phyloP scores from a whole-genome alignment of 2,329 filamentous ascomycete species.

The Pseudomassariella vexata region DNA sequence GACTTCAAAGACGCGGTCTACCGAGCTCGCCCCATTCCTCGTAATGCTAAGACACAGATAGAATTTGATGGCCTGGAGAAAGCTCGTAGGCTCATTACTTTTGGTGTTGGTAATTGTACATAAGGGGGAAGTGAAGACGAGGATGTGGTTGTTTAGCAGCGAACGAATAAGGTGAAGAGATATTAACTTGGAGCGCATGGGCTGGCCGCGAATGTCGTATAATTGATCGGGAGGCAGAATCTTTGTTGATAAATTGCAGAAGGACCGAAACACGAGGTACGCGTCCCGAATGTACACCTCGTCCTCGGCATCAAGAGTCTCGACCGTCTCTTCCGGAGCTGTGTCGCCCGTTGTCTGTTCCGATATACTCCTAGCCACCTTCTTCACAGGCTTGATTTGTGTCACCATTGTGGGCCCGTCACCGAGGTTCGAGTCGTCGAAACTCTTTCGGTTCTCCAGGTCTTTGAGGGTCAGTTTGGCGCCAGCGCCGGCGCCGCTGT shows the following conservation, averaged over 20 bases:
- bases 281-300: slow-evolving; percentile 97
- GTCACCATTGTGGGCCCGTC: slow-evolving; percentile 65
- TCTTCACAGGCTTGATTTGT: slow-evolving; percentile 46
- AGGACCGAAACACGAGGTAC: slow-evolving; percentile 93
- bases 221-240: slow-evolving; percentile 83
- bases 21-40: slow-evolving; percentile 89
- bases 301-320: slow-evolving; percentile 68
- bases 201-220: slow-evolving; percentile 85
- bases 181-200: slow-evolving; percentile 94
- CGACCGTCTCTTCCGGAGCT: slow-evolving; percentile 47
- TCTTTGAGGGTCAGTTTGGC: slow-evolving; percentile 61
- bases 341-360: slow-evolving; percentile 51
- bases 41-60: slow-evolving; percentile 94
- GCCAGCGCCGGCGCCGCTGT: slow-evolving; percentile 28
- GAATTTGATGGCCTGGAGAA: slow-evolving; percentile 92
- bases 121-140: slow-evolving; percentile 83
- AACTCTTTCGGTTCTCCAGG: slow-evolving; percentile 62
- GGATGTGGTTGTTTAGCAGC: slow-evolving; percentile 87
- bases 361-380: slow-evolving; percentile 40
- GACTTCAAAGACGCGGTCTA: slow-evolving; percentile 88
- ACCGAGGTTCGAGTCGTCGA: slow-evolving; percentile 61
- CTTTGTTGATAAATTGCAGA: slow-evolving; percentile 97
- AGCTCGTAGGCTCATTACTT: slow-evolving; percentile 80
- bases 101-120: slow-evolving; percentile 91
- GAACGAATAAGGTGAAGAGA: slow-evolving; percentile 95